Percentiles rank a stretch among this genome's conserved stretches.
Conservation (phyloP, 2,329 filamentous ascomycete species). For the Pestalotiopsis sp. region DNA sequence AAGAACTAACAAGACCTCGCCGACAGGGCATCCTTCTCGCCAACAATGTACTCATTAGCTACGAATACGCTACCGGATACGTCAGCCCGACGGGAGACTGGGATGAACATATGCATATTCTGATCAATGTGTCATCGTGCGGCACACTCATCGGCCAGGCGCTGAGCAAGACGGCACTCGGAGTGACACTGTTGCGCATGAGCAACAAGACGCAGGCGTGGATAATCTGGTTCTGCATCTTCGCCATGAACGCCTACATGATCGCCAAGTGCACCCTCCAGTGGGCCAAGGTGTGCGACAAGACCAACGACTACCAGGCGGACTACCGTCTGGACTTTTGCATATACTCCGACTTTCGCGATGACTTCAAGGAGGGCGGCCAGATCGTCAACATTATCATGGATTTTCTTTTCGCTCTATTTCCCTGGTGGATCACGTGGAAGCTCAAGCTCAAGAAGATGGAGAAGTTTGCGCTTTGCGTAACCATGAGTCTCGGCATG, state of each 20-base stretch:
- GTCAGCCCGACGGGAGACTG: constrained; percentile 13
- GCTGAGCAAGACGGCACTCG: constrained; percentile 41
- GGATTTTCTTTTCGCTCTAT: constrained; percentile 52
- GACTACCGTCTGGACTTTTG: constrained; percentile 15
- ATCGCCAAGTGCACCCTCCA: constrained; percentile 20
- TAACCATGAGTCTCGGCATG: constrained; percentile 53
- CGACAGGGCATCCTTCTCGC: constrained; percentile 12
- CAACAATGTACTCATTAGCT: constrained; percentile 13
- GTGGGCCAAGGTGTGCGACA: constrained; percentile 21
- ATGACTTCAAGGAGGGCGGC: constrained; percentile 15
- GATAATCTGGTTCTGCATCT: constrained; percentile 34
- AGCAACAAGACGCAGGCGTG: constrained; percentile 24
- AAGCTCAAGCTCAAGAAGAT: constrained; percentile 46
- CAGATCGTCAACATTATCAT: constrained; percentile 52
- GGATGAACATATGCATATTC: constrained; percentile 19
- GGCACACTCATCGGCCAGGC: constrained; percentile 16
- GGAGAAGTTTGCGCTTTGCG: constrained; percentile 51
- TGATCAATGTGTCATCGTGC: constrained; percentile 16
- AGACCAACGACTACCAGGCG: constrained; percentile 13
- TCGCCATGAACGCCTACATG: constrained; percentile 32
- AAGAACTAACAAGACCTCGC: background rate
- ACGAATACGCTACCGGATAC: constrained; percentile 17
- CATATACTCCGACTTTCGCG: constrained; percentile 14
- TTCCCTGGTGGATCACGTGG: constrained; percentile 53
- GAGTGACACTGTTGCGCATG: constrained; percentile 36